phyloP scores from a whole-genome alignment of 768 basidiomycete genomes.

The Lactarius quietus region DNA sequence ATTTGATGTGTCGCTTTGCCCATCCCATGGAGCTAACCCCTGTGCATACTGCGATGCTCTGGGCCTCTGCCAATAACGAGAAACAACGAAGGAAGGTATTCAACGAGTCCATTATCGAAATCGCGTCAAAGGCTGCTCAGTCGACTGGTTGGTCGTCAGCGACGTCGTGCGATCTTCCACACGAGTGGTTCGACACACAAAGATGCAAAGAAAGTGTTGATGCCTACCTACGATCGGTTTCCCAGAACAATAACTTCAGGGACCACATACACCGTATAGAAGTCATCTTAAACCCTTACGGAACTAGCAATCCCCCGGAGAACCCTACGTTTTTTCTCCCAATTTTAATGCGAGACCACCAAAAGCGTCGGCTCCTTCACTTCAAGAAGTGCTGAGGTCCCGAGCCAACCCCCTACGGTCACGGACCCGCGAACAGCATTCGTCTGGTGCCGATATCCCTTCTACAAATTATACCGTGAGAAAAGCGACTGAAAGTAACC shows the following conservation, averaged over 20 bases:
- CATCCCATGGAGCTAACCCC: not conserved
- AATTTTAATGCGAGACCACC: not conserved
- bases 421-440: not conserved
- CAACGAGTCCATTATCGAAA: not conserved
- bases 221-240: not conserved
- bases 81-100: not conserved
- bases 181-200: not conserved
- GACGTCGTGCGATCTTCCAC: not conserved
- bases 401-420: not conserved
- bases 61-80: not conserved
- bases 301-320: not conserved
- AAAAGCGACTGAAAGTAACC: not conserved
- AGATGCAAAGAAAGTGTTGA: not conserved
- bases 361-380: not conserved
- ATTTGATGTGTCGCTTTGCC: not conserved
- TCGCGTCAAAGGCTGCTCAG: constrained; percentile 16
- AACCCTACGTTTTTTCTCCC: not conserved
- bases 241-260: not conserved
- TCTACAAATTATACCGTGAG: not conserved
- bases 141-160: constrained; percentile 9
- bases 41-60: not conserved
- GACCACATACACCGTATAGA: constrained; percentile 1
- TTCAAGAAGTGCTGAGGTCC: not conserved
- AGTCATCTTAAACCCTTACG: not conserved
- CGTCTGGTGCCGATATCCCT: not conserved